Percentiles rank a stretch among this genome's conserved stretches.
phyloP scores from a whole-genome alignment of 1,284 basidiomycete species.

The Sporisorium iseilematis-ciliati region DNA sequence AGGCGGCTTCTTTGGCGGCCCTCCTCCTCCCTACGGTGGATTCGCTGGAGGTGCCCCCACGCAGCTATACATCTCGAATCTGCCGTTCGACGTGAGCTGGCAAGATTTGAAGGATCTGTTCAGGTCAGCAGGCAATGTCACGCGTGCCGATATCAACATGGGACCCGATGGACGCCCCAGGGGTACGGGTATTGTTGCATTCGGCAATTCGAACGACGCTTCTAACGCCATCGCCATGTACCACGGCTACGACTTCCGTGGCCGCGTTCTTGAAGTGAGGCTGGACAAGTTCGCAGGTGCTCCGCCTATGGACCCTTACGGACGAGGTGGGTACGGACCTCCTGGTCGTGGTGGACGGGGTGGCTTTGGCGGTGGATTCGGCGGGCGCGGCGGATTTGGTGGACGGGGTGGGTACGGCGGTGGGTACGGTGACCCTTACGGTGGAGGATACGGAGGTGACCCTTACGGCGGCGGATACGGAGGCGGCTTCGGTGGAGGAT shows the following conservation, averaged over 20 bases:
- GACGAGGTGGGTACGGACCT: slow-evolving; percentile 74
- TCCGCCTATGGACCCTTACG: slow-evolving; percentile 42
- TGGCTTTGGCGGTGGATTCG: slow-evolving; percentile 73
- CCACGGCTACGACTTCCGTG: slow-evolving; percentile 63
- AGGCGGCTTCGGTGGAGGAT: slow-evolving; percentile 31
- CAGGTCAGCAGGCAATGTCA: slow-evolving; percentile 90
- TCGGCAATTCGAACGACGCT: slow-evolving; percentile 89
- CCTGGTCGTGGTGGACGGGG: slow-evolving; percentile 72
- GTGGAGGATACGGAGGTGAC: slow-evolving; percentile 18
- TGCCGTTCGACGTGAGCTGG: slow-evolving; percentile 93
- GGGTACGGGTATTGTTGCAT: slow-evolving; percentile 87
- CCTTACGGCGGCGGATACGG: slow-evolving; percentile 32
- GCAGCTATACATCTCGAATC: slow-evolving; percentile 89
- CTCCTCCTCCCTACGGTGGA: slow-evolving; percentile 37
- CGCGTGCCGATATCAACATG: slow-evolving; percentile 93
- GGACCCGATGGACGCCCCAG: slow-evolving; percentile 91
- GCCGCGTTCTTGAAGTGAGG: slow-evolving; percentile 59
- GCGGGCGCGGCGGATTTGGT: slow-evolving; percentile 78
- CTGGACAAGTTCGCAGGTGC: slow-evolving; percentile 84
- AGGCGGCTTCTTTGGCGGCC: slow-evolving; percentile 52
- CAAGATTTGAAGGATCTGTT: slow-evolving; percentile 98
- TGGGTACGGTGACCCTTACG: slow-evolving; percentile 36
- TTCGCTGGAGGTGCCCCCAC: slow-evolving; percentile 63
- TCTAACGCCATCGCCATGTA: slow-evolving; percentile 77
- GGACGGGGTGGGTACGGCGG: slow-evolving; percentile 72